Evolutionary conservation across 495 filamentous ascomycete species (phyloP), one percentile per base, ranked within the genome.

Genomic region (Aspergillus homomorphus): DNA sequence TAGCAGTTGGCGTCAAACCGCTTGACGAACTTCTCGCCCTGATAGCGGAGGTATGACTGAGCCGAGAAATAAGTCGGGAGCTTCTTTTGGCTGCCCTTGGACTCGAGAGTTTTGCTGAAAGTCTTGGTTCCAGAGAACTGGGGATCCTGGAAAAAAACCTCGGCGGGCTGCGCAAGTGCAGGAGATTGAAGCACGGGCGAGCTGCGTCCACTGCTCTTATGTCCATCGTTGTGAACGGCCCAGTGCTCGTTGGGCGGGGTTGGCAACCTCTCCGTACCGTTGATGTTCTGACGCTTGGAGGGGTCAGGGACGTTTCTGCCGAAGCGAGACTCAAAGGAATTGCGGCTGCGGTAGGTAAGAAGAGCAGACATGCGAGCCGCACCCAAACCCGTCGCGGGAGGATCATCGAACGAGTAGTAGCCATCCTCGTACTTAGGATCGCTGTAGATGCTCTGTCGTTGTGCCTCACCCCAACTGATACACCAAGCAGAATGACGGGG

Each of bases 1-100:
- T 98, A 98, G 77, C 94, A 98, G 69, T 98, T 98, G 61, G 90
- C 88, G 73, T 98, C 94, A 68, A 97, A 98, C 7, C 94, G 87
- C 67, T 90, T 91, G 60, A 97, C 93, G 68, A 98, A 98, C 72
- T 98, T 98, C 54, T 87, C 83, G 44, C 90, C 93, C 74, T 98
- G 94, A 73, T 98, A 98, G n/a, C 94, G 89, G 7, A 98, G 88
- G 69, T 98, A 98, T 0, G 90, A 96, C 68, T 98, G 94, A 0
- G 93, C 94, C 16, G 93, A 97, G 73, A 97, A 98, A 69, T 96
- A 96, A 6, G 91, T 95, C 2, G 91, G 86, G 0, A 87, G 80
- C 16, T 79, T 79, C 24, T 83, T 80, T 62, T 71, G 67, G 33
- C 16, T 38, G 23, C 66, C 67, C 2, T 62, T 68, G 24, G 57